These are phyloP conservation scores for Aspergillus niger DNA, from an alignment of 2,329 filamentous ascomycete genomes.

Conservation along the genomic window DNA sequence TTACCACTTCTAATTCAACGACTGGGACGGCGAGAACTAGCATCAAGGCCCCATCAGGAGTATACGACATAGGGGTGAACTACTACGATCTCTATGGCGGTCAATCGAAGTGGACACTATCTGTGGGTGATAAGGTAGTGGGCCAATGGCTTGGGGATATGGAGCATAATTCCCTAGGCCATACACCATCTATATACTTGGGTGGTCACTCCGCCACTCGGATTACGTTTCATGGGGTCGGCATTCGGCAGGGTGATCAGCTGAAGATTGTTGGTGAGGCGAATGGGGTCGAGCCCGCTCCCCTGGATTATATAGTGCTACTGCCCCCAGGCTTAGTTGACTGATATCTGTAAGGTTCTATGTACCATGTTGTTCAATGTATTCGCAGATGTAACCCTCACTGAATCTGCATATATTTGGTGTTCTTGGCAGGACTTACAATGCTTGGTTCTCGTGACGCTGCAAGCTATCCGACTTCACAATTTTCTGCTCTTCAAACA, in stretches of 20 bases:
- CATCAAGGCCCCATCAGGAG: conserved; percentile 54
- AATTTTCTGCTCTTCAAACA: too few species aligned
- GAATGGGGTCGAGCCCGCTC: conserved; percentile 64
- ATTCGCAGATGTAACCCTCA: too few species aligned
- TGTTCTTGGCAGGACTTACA: too few species aligned
- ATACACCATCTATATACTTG: conserved; percentile 59
- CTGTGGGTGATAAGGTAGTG: conserved; percentile 55
- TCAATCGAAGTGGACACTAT: conserved; percentile 57
- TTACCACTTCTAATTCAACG: conserved; percentile 57
- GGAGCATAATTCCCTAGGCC: conserved; percentile 61
- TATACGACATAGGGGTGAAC: conserved; percentile 65
- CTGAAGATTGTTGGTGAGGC: conserved; percentile 60
- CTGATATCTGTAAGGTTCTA: conserved; percentile 29
- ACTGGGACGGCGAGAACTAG: conserved; percentile 52
- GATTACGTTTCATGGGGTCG: conserved; percentile 58
- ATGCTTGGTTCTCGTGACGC: too few species aligned
- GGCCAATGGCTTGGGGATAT: conserved; percentile 62
- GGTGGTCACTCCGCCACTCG: conserved; percentile 68
- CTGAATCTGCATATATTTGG: too few species aligned
- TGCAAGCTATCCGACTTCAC: too few species aligned
- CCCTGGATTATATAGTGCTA: conserved; percentile 67
- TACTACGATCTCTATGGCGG: conserved; percentile 67
- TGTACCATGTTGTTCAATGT: too few species aligned
- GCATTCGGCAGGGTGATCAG: conserved; percentile 53
- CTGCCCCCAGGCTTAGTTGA: conserved; percentile 61